Conservation (phyloP, 345 rosid genomes). For the Eucalyptus coolabah region DNA sequence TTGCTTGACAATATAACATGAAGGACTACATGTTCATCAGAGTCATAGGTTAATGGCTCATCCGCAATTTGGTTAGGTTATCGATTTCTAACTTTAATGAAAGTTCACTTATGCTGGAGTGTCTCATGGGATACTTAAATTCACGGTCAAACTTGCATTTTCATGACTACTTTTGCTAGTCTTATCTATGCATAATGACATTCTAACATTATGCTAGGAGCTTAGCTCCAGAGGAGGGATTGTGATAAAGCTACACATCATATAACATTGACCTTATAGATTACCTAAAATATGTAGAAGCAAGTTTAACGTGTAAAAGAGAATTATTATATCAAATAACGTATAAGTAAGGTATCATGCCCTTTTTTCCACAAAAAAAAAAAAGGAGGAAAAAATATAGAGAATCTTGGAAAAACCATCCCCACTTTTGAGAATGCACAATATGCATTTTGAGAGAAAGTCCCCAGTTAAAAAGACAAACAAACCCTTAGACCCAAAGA, state of each 20-base stretch:
- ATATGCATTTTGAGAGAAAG: not conserved
- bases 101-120: not conserved
- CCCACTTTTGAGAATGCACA: not conserved
- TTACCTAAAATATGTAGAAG: not conserved
- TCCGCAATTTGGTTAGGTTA: accelerated
- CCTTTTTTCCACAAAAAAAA: not conserved
- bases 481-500: too few species aligned
- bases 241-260: not conserved
- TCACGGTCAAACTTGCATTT: not conserved
- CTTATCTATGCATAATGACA: accelerated
- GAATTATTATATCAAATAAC: not conserved
- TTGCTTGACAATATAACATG: too few species aligned
- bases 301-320: not conserved
- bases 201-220: not conserved
- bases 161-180: not conserved
- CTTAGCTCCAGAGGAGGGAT: not conserved
- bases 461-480: not conserved
- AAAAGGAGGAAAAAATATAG: too few species aligned
- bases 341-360: not conserved
- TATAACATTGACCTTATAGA: not conserved
- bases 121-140: not conserved
- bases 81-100: too few species aligned
- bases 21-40: too few species aligned
- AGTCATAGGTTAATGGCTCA: too few species aligned
- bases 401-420: not conserved